Percentiles rank a stretch among this genome's conserved stretches.
Evolutionary conservation across 371 early-diverging fungal species (phyloP).

Genomic region (Mortierella sp.): DNA sequence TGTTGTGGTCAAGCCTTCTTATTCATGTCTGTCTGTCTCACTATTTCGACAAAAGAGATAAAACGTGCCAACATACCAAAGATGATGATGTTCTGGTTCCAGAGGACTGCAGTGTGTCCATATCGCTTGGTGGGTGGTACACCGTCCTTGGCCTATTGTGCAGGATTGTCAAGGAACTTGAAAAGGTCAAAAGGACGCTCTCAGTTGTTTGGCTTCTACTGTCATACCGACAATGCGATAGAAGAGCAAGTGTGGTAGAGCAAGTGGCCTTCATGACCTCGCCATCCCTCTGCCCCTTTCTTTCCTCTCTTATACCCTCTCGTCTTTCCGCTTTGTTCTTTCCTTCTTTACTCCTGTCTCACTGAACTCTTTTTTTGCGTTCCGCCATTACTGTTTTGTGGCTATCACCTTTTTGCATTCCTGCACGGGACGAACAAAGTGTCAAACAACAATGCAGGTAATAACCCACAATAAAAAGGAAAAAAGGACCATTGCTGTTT

Average conservation of each 20-base stretch:
- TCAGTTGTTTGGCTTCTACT: not conserved
- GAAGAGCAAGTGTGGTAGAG: not conserved
- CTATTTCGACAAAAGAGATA: not conserved
- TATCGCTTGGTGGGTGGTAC: slow-evolving; percentile 68
- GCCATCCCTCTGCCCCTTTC: not conserved
- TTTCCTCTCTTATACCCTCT: not conserved
- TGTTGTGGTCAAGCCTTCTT: not conserved
- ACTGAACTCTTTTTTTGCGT: not conserved
- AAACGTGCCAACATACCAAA: slow-evolving; percentile 61
- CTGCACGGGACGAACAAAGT: not conserved
- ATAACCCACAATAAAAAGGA: not conserved
- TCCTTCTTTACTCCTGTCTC: not conserved
- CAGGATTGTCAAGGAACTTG: slow-evolving; percentile 3
- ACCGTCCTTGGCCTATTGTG: slow-evolving; percentile 63
- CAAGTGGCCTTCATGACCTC: not conserved
- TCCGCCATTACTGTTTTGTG: not conserved
- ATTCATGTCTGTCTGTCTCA: not conserved
- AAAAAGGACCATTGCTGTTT: not conserved
- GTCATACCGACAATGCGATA: not conserved
- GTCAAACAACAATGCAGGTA: not conserved
- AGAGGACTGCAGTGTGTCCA: slow-evolving; percentile 69
- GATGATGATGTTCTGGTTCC: slow-evolving; percentile 66
- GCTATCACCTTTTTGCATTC: not conserved
- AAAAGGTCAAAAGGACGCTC: not conserved
- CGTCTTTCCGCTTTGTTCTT: not conserved